phyloP scores from a whole-genome alignment of 2,329 filamentous ascomycete species.

The Colletotrichum sp. region DNA sequence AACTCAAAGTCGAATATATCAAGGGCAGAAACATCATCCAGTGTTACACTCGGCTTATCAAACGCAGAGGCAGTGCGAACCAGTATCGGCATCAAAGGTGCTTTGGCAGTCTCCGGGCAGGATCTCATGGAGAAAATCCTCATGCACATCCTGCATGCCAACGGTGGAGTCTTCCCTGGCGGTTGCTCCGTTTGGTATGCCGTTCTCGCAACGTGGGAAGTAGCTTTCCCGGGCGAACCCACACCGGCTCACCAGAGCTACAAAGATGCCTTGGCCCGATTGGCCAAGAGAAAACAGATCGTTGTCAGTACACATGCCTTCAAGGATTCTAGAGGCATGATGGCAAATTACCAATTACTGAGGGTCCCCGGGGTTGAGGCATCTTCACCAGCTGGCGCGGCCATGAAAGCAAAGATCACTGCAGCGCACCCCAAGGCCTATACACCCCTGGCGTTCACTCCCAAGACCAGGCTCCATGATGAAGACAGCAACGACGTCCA shows the following conservation, averaged over 20 bases:
- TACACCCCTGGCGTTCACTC: slow-evolving; percentile 41
- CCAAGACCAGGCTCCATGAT: slow-evolving; percentile 26
- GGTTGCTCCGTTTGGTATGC: slow-evolving; percentile 55
- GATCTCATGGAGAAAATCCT: slow-evolving; percentile 24
- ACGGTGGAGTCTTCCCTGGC: slow-evolving; percentile 55
- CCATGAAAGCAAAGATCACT: slow-evolving; percentile 51
- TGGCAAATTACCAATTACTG: slow-evolving; percentile 50
- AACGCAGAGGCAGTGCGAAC: neutral
- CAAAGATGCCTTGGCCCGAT: slow-evolving; percentile 40
- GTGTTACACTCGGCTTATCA: neutral
- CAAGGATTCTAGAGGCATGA: slow-evolving; percentile 42
- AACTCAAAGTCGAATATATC: neutral
- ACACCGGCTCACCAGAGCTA: slow-evolving; percentile 45
- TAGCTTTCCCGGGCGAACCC: slow-evolving; percentile 41
- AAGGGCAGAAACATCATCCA: neutral
- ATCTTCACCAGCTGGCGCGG: slow-evolving; percentile 44
- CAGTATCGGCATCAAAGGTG: neutral
- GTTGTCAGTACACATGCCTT: slow-evolving; percentile 51
- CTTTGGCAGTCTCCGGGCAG: neutral
- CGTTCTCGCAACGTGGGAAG: slow-evolving; percentile 48
- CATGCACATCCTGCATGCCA: slow-evolving; percentile 43
- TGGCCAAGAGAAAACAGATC: slow-evolving; percentile 38
- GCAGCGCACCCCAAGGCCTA: slow-evolving; percentile 47
- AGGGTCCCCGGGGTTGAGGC: slow-evolving; percentile 46
- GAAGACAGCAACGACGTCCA: slow-evolving; percentile 17